phyloP scores from a whole-genome alignment of 768 basidiomycete genomes.

The Phylloporus sp. region DNA sequence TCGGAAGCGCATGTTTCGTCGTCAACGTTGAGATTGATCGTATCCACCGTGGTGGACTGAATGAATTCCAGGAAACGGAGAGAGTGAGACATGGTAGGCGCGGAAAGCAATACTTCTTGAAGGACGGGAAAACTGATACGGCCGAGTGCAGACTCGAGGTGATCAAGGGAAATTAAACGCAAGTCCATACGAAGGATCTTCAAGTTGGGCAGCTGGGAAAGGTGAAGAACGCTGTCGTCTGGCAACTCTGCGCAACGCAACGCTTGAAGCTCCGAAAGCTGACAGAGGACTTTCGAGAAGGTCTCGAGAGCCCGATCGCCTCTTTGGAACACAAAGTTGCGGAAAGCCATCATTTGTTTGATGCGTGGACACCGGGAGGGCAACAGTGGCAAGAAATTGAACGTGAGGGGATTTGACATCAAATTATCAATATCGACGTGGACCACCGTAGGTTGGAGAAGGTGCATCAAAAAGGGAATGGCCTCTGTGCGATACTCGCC shows the following conservation, averaged over 20 bases:
- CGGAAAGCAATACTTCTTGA: slow-evolving; percentile 20
- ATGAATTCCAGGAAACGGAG: slow-evolving; percentile 25
- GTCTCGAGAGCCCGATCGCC: slow-evolving; percentile 22
- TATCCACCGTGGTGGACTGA: slow-evolving; percentile 25
- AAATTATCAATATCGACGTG: slow-evolving; percentile 28
- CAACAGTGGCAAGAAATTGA: slow-evolving; percentile 14
- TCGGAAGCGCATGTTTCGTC: slow-evolving; percentile 27
- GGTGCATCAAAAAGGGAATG: slow-evolving; percentile 20
- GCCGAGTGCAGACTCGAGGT: slow-evolving; percentile 15
- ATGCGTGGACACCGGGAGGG: slow-evolving; percentile 23
- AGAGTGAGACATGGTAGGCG: slow-evolving; percentile 20
- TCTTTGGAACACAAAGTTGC: slow-evolving; percentile 25
- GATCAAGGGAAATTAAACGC: slow-evolving; percentile 21
- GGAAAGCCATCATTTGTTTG: slow-evolving; percentile 27
- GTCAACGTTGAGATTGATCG: slow-evolving; percentile 30
- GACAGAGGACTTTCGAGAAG: slow-evolving; percentile 22
- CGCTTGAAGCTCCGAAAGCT: slow-evolving; percentile 19
- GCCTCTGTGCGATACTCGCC: slow-evolving; percentile 23
- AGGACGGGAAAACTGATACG: slow-evolving; percentile 17
- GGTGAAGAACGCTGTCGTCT: slow-evolving; percentile 20
- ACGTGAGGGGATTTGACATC: slow-evolving; percentile 24
- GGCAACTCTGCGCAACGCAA: slow-evolving; percentile 27
- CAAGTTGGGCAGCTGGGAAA: slow-evolving; percentile 19
- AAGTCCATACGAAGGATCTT: slow-evolving; percentile 25
- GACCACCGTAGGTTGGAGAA: slow-evolving; percentile 24